These are phyloP conservation scores for Acer yangbiense DNA, from an alignment of 345 rosid species.

Conservation along the genomic window DNA sequence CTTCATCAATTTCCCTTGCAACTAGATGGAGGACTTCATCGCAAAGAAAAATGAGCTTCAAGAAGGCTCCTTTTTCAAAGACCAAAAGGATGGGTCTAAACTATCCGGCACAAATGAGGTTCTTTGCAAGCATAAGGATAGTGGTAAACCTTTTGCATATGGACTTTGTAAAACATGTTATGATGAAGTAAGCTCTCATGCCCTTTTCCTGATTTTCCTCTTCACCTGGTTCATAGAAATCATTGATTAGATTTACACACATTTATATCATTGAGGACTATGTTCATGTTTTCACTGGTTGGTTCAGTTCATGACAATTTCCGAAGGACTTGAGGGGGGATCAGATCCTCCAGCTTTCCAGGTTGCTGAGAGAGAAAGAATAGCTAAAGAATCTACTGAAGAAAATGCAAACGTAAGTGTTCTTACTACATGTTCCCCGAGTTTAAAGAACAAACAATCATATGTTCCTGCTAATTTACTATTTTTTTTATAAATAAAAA, in stretches of 20 bases:
- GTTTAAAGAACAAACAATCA: slow-evolving; percentile 20
- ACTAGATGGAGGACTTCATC: slow-evolving; percentile 72
- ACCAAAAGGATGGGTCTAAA: slow-evolving; percentile 28
- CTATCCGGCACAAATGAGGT: slow-evolving; percentile 36
- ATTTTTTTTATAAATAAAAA: not conserved
- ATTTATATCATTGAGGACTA: slow-evolving; percentile 15
- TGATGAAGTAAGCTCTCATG: slow-evolving; percentile 46
- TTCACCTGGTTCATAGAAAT: not conserved
- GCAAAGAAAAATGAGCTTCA: slow-evolving; percentile 55
- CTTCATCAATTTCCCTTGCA: slow-evolving; percentile 19
- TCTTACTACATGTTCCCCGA: slow-evolving; percentile 20
- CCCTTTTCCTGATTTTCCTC: slow-evolving; percentile 9
- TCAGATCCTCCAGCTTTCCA: slow-evolving; percentile 93
- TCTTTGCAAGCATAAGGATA: slow-evolving; percentile 69
- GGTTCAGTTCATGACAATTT: slow-evolving; percentile 58
- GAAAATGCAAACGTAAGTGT: slow-evolving; percentile 38
- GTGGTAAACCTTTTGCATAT: slow-evolving; percentile 42
- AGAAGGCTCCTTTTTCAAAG: slow-evolving; percentile 32
- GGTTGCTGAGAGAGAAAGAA: slow-evolving; percentile 73
- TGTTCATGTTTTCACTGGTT: slow-evolving; percentile 17
- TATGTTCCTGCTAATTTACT: not conserved
- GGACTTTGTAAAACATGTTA: slow-evolving; percentile 82
- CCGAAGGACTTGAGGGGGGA: slow-evolving; percentile 88
- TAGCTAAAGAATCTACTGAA: slow-evolving; percentile 43
- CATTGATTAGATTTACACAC: not conserved